phyloP scores from a whole-genome alignment of 257 asterid species.

The Solanum habrochaites region DNA sequence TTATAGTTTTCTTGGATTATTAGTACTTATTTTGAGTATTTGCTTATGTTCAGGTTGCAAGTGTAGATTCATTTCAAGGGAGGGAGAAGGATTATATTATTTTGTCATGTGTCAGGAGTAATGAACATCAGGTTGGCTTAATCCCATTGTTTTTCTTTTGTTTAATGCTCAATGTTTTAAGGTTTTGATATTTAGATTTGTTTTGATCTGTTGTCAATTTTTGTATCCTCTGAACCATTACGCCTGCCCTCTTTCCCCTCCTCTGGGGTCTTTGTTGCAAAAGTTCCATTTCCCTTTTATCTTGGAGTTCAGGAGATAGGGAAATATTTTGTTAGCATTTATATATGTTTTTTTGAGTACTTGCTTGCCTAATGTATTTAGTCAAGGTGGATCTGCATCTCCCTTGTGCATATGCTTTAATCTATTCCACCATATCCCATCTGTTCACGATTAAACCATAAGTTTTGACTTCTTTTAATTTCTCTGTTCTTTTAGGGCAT shows the following conservation, averaged over 20 bases:
- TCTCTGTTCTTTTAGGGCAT: conserved; percentile 52
- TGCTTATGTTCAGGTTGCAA: conserved; percentile 65
- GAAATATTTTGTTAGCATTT: neutral
- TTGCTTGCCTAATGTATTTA: neutral
- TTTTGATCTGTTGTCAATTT: neutral
- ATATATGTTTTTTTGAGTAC: neutral
- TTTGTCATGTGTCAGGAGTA: conserved; percentile 96
- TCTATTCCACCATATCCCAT: neutral
- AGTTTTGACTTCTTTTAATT: neutral
- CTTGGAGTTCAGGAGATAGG: neutral
- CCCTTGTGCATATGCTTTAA: neutral
- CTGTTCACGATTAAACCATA: neutral
- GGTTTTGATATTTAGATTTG: neutral
- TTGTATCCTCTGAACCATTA: neutral
- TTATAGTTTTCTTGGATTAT: neutral
- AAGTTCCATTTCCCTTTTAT: neutral
- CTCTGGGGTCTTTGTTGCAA: neutral
- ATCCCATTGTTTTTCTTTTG: neutral
- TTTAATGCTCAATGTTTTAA: neutral
- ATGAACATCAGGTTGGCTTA: conserved; percentile 84
- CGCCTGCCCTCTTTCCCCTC: neutral
- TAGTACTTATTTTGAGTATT: neutral
- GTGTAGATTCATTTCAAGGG: conserved; percentile 98
- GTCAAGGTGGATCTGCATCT: neutral
- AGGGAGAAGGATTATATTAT: conserved; percentile 96